Evolutionary conservation across 73 alveolate genomes (phyloP).

Genomic region (Stentor coeruleus): DNA sequence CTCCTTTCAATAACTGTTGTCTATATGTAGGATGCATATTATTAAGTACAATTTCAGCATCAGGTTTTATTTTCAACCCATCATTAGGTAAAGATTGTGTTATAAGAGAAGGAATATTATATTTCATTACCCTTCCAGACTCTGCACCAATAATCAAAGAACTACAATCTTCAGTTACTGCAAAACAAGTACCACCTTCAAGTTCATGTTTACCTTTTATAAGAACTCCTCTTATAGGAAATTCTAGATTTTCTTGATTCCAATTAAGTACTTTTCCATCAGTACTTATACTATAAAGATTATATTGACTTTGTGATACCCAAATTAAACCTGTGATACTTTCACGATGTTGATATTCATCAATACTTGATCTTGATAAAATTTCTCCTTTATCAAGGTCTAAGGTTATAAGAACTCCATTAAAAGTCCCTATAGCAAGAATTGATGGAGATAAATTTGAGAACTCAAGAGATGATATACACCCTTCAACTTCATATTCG

Average conservation of each 20-base stretch:
- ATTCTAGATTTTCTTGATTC: constrained; percentile 42
- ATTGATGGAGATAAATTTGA: constrained; percentile 45
- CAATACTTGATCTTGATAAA: constrained; percentile 35
- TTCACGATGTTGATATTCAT: constrained; percentile 67
- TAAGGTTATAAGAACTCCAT: constrained; percentile 55
- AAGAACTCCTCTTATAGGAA: constrained; percentile 52
- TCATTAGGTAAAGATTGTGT: constrained; percentile 37
- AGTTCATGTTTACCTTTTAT: constrained; percentile 43
- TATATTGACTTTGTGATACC: constrained; percentile 21
- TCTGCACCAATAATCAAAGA: constrained; percentile 48
- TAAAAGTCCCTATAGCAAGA: constrained; percentile 63
- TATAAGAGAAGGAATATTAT: constrained; percentile 29
- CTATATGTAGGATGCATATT: constrained; percentile 38
- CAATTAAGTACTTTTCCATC: constrained; percentile 61
- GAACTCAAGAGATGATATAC: constrained; percentile 42
- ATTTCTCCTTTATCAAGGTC: constrained; percentile 47
- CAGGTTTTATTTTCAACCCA: constrained; percentile 40
- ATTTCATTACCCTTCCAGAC: constrained; percentile 51
- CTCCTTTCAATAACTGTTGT: constrained; percentile 45
- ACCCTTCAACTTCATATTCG: constrained; percentile 51
- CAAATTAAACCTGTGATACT: constrained; percentile 49
- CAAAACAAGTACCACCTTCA: constrained; percentile 53
- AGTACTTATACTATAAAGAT: constrained; percentile 39
- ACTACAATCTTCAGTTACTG: constrained; percentile 41
- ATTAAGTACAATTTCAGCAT: constrained; percentile 37